Conservation (phyloP, 2,329 filamentous ascomycete genomes). For the Colletotrichum paranaense region DNA sequence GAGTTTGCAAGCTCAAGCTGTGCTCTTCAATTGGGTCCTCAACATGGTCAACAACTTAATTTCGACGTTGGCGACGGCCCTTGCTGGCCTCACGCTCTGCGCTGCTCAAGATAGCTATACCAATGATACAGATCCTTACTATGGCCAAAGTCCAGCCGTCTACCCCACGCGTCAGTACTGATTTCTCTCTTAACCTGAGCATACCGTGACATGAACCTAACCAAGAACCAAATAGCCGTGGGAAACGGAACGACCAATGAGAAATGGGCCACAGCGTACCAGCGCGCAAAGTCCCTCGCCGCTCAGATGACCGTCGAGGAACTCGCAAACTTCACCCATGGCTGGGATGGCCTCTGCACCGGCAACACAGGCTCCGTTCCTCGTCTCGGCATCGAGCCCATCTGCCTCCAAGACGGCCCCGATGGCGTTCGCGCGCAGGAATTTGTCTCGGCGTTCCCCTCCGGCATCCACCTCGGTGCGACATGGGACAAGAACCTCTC, state of each 20-base stretch:
- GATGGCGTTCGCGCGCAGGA: conserved; percentile 60
- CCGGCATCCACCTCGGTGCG: conserved; percentile 58
- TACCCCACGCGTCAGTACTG: conserved; percentile 40
- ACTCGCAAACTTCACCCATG: conserved; percentile 57
- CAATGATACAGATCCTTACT: conserved; percentile 21
- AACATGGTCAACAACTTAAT: conserved; percentile 9
- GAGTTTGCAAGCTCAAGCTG: neutral
- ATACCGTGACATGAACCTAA: neutral
- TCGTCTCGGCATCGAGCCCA: conserved; percentile 55
- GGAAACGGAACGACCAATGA: conserved; percentile 38
- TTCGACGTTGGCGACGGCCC: neutral
- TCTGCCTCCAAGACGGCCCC: conserved; percentile 61
- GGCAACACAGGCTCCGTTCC: conserved; percentile 60
- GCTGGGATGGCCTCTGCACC: conserved; percentile 43
- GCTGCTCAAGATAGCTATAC: conserved; percentile 14
- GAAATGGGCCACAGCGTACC: conserved; percentile 68
- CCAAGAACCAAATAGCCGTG: neutral
- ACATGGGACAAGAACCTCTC: conserved; percentile 70
- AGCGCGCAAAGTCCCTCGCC: conserved; percentile 67
- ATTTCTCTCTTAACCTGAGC: neutral
- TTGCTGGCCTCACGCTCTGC: conserved; percentile 8
- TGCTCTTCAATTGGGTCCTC: neutral
- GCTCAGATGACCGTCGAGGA: conserved; percentile 73
- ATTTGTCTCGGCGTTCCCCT: conserved; percentile 58
- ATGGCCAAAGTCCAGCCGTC: conserved; percentile 39